These are phyloP conservation scores for Cytospora piceicola DNA, from an alignment of 2,329 filamentous ascomycete species.

Conservation along the genomic window DNA sequence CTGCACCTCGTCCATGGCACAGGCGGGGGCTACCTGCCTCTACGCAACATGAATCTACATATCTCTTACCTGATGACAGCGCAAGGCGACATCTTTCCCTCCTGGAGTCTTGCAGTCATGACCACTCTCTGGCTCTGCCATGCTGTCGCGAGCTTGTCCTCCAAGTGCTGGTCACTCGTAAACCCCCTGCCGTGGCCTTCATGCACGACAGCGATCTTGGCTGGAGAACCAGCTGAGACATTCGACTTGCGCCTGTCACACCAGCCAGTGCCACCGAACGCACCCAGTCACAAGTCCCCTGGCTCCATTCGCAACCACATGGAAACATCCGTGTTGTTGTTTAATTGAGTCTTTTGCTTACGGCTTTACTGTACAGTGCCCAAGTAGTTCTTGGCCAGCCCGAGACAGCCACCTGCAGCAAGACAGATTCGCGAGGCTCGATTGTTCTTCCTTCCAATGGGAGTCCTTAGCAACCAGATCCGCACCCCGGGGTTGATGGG, in stretches of 20 bases:
- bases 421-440: conserved; percentile 26
- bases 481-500: too few relatives aligned
- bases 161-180: not conserved
- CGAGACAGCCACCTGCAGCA: conserved; percentile 21
- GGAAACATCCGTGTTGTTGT: not conserved
- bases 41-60: not conserved
- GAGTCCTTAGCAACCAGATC: conserved; percentile 16
- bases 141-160: not conserved
- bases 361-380: not conserved
- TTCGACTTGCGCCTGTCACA: not conserved
- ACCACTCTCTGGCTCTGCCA: not conserved
- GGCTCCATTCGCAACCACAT: not conserved
- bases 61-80: not conserved
- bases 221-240: not conserved
- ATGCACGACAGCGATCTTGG: not conserved
- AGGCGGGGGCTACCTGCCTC: not conserved
- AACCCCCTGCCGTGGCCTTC: not conserved
- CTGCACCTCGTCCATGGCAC: not conserved
- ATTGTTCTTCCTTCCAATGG: conserved; percentile 10
- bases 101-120: not conserved
- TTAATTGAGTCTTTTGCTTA: not conserved
- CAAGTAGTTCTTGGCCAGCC: not conserved
- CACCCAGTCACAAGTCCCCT: not conserved
- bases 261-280: not conserved
- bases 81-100: not conserved